Base-by-base conservation (phyloP, 768 basidiomycete species). In the Leccinum uliginosum region DNA sequence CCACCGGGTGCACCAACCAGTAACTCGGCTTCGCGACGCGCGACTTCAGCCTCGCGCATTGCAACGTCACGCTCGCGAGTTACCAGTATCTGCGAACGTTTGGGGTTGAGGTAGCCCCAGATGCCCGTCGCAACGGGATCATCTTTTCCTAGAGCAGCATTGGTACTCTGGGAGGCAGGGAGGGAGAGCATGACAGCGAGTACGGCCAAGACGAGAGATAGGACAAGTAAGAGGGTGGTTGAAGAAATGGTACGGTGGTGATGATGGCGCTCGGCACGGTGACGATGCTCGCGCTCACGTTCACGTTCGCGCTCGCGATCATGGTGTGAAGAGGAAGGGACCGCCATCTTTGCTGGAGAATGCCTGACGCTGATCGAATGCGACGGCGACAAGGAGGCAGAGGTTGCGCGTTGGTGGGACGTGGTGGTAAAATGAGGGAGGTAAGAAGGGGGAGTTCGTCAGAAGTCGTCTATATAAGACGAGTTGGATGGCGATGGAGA, bases 101-200 rank as follows among this genome's bases (percentile, higher is more conserved):
- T 92, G 4, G 91, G 92, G 23, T 86, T 88, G 26, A 93, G 78
- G 58, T 85, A 85, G 3, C 85, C 83, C 76, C 84, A 81, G 34
- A 91, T 79, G 19, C 87, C 86, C 10, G 78, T 74, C 4, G 78
- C 55, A 11, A 53, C 67, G 14, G 80, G 67, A 2, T 76, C 76
- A 0, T 75, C 70, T 23, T 75, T 71, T 40, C 71, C 74, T 15
- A 57, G 59, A 4, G 55, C 53, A 0, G 76, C 30, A 0, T 68
- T 61, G 19, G 74, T 56, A n/a, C 73, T 61, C 47, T 74, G 74
- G 45, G 78, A 75, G 0, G 85, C 83, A 1, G 91, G 91, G 5
- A 93, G 79, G 3, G 91, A 91, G 24, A 93, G 83, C 90, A 93
- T 92, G 65, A 93, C 85, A 5, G 91, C 91, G n/a, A 93, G 80